A percentile compares a stretch with the other conserved stretches of the same genome.
Evolutionary conservation across 2,329 filamentous ascomycete genomes (phyloP).

Genomic region (Amauroascus verrucosus): DNA sequence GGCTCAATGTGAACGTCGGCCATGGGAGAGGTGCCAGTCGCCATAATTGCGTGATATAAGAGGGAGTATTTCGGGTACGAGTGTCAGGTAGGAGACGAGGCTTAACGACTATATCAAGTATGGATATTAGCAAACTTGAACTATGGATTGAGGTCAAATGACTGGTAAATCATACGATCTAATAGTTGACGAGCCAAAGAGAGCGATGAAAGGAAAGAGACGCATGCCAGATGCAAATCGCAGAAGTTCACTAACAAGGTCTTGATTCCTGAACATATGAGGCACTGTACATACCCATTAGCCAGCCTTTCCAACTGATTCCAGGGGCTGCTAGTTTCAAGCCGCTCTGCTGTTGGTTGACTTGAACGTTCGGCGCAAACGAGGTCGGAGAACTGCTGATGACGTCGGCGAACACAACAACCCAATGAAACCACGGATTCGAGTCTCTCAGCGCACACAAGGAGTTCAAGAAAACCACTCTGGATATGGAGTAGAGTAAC

Average conservation of each 20-base stretch:
- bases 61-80: no score
- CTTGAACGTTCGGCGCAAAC: no score
- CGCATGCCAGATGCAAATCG: neutral
- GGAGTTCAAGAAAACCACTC: neutral
- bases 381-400: neutral
- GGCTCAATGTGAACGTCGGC: conserved; percentile 7
- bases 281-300: neutral
- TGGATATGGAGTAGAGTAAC: neutral
- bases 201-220: neutral
- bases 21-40: conserved; percentile 8
- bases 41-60: conserved; percentile 3
- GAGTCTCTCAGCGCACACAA: neutral
- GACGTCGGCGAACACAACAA: conserved; percentile 1
- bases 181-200: neutral
- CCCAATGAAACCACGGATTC: neutral
- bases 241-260: neutral
- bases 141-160: no score
- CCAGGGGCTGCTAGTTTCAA: neutral
- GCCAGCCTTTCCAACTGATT: neutral
- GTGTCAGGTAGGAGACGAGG: no score
- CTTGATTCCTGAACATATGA: neutral
- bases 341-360: neutral
- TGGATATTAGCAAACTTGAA: neutral
- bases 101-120: neutral
- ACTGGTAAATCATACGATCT: no score